These are phyloP conservation scores for Cymbidium sinense DNA, from an alignment of 106 monocot genomes.

Conservation along the genomic window DNA sequence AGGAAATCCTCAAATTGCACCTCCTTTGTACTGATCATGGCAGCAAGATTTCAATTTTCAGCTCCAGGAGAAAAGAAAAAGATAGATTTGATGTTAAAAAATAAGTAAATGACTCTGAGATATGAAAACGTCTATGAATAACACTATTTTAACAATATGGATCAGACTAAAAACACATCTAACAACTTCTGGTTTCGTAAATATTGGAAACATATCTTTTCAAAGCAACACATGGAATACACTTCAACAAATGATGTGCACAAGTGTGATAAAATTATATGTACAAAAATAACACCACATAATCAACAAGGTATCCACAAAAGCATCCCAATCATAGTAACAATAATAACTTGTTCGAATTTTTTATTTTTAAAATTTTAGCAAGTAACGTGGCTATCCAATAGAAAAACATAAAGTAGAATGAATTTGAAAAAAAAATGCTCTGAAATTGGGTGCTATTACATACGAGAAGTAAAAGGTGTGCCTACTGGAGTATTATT, in stretches of 20 bases:
- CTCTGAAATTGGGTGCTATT: not conserved
- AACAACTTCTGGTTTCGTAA: not conserved
- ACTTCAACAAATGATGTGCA: not conserved
- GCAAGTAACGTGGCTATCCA: not conserved
- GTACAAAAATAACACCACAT: not conserved
- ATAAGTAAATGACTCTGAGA: not conserved
- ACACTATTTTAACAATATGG: not conserved
- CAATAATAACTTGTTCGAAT: not conserved
- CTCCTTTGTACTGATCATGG: slow-evolving; percentile 32
- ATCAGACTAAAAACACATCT: not conserved
- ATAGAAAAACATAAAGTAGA: slow-evolving; percentile 1
- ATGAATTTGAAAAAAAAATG: not conserved
- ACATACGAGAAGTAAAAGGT: not conserved
- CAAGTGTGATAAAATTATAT: not conserved
- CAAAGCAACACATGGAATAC: not conserved
- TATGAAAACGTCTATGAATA: not conserved
- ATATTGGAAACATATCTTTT: not conserved
- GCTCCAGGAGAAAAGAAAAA: slow-evolving; percentile 9
- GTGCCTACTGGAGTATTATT: not conserved
- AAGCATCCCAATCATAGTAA: not conserved
- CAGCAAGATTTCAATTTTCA: slow-evolving; percentile 7
- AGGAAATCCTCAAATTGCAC: slow-evolving; percentile 86
- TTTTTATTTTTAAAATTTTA: not conserved
- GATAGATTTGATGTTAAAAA: not conserved
- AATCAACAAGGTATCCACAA: not conserved